Evolutionary conservation across 2,329 filamentous ascomycete species (phyloP).

Genomic region (Colletotrichum coccodes): DNA sequence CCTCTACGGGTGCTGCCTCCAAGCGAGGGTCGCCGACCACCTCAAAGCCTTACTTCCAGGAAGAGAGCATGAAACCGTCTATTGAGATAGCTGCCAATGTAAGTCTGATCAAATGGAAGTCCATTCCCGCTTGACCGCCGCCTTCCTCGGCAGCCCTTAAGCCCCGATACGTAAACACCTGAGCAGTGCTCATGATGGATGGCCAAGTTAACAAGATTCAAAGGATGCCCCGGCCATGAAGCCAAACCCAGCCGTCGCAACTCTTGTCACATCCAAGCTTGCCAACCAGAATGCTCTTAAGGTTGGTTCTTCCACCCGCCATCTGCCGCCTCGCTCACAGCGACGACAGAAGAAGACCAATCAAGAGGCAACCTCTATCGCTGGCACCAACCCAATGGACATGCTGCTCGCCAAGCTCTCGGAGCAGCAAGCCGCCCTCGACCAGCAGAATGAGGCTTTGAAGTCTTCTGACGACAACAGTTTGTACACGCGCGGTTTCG

Average conservation of each 20-base stretch:
- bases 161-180: not conserved
- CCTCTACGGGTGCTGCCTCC: slow-evolving; percentile 14
- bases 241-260: slow-evolving; percentile 55
- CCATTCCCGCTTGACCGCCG: not conserved
- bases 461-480: slow-evolving; percentile 51
- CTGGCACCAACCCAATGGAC: slow-evolving; percentile 70
- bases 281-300: slow-evolving; percentile 65
- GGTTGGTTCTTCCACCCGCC: slow-evolving; percentile 47
- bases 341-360: slow-evolving; percentile 59
- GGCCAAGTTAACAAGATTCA: not conserved
- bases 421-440: slow-evolving; percentile 73
- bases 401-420: slow-evolving; percentile 78
- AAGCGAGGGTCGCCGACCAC: slow-evolving; percentile 28
- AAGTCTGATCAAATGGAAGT: not conserved
- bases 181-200: not conserved
- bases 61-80: slow-evolving; percentile 34
- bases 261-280: slow-evolving; percentile 63
- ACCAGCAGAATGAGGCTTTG: slow-evolving; percentile 66
- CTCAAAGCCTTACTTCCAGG: slow-evolving; percentile 32
- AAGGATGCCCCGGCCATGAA: not conserved
- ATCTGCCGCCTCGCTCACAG: slow-evolving; percentile 35
- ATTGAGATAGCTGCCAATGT: slow-evolving; percentile 8
- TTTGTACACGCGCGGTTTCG: slow-evolving; percentile 48
- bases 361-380: slow-evolving; percentile 49
- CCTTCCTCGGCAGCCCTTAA: not conserved